Evolutionary conservation across 352 stramenopile genomes (phyloP).

Genomic region (Albugo laibachii): DNA sequence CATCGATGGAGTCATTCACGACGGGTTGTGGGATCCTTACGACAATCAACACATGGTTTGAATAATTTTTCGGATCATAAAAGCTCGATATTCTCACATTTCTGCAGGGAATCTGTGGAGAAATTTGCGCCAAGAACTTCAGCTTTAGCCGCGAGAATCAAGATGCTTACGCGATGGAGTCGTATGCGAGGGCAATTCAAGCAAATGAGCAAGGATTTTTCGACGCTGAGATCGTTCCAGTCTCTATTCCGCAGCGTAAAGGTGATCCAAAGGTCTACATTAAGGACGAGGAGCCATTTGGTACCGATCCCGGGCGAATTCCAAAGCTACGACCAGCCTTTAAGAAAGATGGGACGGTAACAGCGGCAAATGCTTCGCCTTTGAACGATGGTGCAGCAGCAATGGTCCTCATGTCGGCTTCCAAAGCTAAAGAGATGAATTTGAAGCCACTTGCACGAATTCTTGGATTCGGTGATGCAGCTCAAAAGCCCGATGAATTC

Average conservation of each 20-base stretch:
- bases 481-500: slow-evolving; percentile 88
- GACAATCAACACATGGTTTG: slow-evolving; percentile 80
- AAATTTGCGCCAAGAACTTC: slow-evolving; percentile 87
- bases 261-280: slow-evolving; percentile 41
- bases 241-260: slow-evolving; percentile 59
- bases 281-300: slow-evolving; percentile 87
- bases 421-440: slow-evolving; percentile 66
- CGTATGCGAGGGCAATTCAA: slow-evolving; percentile 69
- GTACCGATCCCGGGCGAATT: slow-evolving; percentile 85
- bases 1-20: slow-evolving; percentile 84
- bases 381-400: slow-evolving; percentile 95
- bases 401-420: slow-evolving; percentile 90
- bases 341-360: slow-evolving; percentile 91
- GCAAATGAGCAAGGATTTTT: slow-evolving; percentile 77
- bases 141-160: slow-evolving; percentile 87
- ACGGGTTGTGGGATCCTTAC: slow-evolving; percentile 95
- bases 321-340: slow-evolving; percentile 83
- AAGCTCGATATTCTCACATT: slow-evolving; percentile 16
- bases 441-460: slow-evolving; percentile 58
- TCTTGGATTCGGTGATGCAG: slow-evolving; percentile 62
- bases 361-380: slow-evolving; percentile 91
- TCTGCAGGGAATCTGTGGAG: slow-evolving; percentile 78
- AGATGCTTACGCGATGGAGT: slow-evolving; percentile 88
- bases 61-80: slow-evolving; percentile 9
- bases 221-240: slow-evolving; percentile 77